Percentiles rank a stretch among this genome's conserved stretches.
These are phyloP conservation scores for Aleurites moluccanus DNA, from an alignment of 441 rosid species.

Conservation along the genomic window DNA sequence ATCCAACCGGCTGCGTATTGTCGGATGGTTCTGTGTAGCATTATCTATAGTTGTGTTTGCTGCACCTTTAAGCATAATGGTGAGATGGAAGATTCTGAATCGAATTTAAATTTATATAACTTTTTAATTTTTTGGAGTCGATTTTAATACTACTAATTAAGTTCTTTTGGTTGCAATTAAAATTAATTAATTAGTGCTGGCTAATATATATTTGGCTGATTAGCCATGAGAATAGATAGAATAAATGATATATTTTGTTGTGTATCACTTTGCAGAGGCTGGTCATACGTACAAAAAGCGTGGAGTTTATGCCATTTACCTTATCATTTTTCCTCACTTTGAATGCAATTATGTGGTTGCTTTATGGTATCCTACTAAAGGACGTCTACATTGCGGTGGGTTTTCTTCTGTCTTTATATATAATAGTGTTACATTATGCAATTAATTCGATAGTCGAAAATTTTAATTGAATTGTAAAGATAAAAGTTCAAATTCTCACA, in stretches of 20 bases:
- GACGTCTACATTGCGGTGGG: constrained; percentile 69
- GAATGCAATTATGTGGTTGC: constrained; percentile 78
- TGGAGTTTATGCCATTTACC: constrained; percentile 75
- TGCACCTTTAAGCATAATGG: constrained; percentile 69
- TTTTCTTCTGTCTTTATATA: neutral
- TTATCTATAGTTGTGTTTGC: constrained; percentile 55
- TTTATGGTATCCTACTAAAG: constrained; percentile 57
- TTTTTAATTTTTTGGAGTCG: too few relatives aligned
- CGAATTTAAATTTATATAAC: too few relatives aligned
- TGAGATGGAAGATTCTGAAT: constrained; percentile 11
- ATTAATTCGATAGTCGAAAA: too few relatives aligned
- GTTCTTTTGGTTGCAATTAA: too few relatives aligned
- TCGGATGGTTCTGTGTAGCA: constrained; percentile 69
- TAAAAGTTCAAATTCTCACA: too few relatives aligned
- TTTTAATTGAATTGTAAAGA: too few relatives aligned
- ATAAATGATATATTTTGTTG: neutral
- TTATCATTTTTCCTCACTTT: constrained; percentile 70
- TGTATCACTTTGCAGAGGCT: constrained; percentile 42
- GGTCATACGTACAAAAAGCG: constrained; percentile 72
- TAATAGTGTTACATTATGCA: neutral
- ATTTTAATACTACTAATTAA: too few relatives aligned
- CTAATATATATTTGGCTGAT: neutral
- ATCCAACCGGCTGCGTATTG: constrained; percentile 35
- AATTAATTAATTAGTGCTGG: too few relatives aligned
- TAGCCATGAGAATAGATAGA: neutral